phyloP scores from a whole-genome alignment of 139 green algal genomes.

The Chara braunii region DNA sequence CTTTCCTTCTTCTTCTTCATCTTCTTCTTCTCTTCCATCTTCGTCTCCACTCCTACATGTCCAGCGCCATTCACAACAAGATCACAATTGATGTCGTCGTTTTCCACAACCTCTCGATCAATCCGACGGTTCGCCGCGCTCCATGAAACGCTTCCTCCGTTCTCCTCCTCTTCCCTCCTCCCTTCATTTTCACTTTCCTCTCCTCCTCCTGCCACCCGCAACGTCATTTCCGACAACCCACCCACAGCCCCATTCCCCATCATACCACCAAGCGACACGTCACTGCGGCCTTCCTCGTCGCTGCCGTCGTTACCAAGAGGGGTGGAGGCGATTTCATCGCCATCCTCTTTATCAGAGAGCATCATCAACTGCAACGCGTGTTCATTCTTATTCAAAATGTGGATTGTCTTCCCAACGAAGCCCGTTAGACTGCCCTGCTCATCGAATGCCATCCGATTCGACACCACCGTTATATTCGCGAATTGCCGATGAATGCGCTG shows the following conservation, averaged over 20 bases:
- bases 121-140: not conserved
- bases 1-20: not conserved
- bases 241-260: too few relatives aligned
- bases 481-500: constrained; percentile 22
- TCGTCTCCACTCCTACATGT: too few relatives aligned
- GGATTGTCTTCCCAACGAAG: constrained; percentile 30
- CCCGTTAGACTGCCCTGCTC: not conserved
- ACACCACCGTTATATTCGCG: constrained; percentile 24
- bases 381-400: constrained; percentile 41
- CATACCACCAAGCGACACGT: too few relatives aligned
- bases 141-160: not conserved
- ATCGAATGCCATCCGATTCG: constrained; percentile 39
- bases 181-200: too few relatives aligned
- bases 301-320: too few relatives aligned
- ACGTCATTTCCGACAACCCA: too few relatives aligned
- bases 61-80: too few relatives aligned
- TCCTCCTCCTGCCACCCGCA: too few relatives aligned
- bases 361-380: constrained; percentile 26
- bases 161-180: constrained; percentile 7
- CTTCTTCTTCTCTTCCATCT: not conserved
- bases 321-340: too few relatives aligned
- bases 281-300: too few relatives aligned
- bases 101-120: not conserved
- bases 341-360: too few relatives aligned
- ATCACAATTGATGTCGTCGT: not conserved